phyloP scores from a whole-genome alignment of 208 protist species.

The Trypanosoma mega region DNA sequence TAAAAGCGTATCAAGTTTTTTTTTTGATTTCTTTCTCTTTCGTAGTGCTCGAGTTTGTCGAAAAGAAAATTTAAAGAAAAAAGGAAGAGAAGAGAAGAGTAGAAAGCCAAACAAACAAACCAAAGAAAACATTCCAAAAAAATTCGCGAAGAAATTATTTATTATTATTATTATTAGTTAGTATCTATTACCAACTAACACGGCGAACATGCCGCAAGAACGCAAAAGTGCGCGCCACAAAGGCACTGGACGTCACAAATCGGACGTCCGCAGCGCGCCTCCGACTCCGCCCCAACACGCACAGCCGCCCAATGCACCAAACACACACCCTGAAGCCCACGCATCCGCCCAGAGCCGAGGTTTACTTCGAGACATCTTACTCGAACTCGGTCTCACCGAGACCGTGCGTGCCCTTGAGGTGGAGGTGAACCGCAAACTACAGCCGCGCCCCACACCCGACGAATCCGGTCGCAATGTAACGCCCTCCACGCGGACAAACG shows the following conservation, averaged over 20 bases:
- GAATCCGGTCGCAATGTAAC: not conserved
- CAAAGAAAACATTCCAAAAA: no score
- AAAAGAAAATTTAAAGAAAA: conserved; percentile 7
- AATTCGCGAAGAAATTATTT: no score
- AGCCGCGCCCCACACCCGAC: not conserved
- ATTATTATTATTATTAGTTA: no score
- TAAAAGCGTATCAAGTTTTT: no score
- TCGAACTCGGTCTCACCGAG: conserved; percentile 48
- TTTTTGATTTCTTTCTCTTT: conserved; percentile 13
- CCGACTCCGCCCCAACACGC: not conserved
- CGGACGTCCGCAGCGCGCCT: no score
- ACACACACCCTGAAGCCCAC: not conserved
- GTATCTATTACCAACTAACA: no score
- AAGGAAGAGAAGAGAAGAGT: not conserved
- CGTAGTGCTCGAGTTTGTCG: not conserved
- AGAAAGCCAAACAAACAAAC: not conserved
- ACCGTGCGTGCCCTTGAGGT: conserved; percentile 47
- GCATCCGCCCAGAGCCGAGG: not conserved
- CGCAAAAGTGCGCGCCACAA: no score
- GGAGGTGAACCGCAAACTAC: conserved; percentile 33
- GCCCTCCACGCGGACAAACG: not conserved
- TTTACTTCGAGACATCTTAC: conserved; percentile 35
- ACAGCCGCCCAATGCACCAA: not conserved
- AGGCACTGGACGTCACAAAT: no score
- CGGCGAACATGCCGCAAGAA: no score